Evolutionary conservation across 768 basidiomycete genomes (phyloP), one percentile per base, ranked within the genome.

Genomic region (Lactarius sp.): DNA sequence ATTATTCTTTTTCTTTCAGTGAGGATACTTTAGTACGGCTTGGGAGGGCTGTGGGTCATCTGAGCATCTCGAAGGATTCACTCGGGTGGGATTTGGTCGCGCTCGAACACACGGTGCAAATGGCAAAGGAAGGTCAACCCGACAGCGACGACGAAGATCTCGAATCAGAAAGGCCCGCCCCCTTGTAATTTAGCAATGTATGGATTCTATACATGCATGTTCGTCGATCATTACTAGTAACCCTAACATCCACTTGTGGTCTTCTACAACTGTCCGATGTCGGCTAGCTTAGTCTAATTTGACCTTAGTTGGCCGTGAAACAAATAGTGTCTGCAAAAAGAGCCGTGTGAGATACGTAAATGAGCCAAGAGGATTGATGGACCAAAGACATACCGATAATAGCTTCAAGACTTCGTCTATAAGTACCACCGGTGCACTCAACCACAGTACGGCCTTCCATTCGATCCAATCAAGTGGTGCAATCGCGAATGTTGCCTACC

Each of bases 361-460:
- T 6, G n/a, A 56, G 12, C 8, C 10, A 64, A 55, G 27, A 39
- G 52, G n/a, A 34, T 46, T 20, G 20, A 12, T 41, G 6, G 6
- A 10, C 16, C 1, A 8, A 42, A 50, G 42, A 73, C 87, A 73
- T 69, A 90, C 90, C 69, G 90, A 83, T 59, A 90, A 74, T 66
- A 88, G 86, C 74, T 98, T 98, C 71, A 98, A 78, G 31, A 89
- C 70, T 75, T 98, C 97, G 75, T 98, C 96, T 53, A 98, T 86
- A 53, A 90, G 56, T 44, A 99, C 72, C 39, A 99, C 94, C 20
- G 96, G 96, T 6, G 85, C 86, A 68, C 91, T 94, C 66, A 98
- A 81, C 68, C 80, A 83, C 65, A 99, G 74, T 9, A 99, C 95
- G 18, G 94, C 94, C 74, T 88, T 85, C 96, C 96, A 99, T 75